phyloP scores from a whole-genome alignment of 2,329 filamentous ascomycete genomes.

The Canariomyces notabilis region DNA sequence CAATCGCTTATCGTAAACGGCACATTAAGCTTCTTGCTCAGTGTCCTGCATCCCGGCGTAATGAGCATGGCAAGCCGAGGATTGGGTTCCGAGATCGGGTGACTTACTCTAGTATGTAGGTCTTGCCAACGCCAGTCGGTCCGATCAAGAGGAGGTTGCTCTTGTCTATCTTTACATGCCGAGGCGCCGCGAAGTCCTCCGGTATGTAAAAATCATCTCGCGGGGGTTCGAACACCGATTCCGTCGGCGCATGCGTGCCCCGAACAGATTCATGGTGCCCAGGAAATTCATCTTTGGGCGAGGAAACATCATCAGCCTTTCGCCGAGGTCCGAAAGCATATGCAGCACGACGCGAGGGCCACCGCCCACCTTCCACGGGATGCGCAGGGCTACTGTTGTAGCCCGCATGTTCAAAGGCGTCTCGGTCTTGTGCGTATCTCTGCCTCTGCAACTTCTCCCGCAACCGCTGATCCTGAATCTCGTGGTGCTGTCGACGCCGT shows the following conservation, averaged over 20 bases:
- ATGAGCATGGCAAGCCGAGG: background rate
- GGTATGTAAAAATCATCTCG: constrained; percentile 43
- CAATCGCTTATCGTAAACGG: constrained; percentile 95
- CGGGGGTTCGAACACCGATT: constrained; percentile 16
- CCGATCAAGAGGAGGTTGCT: constrained; percentile 89
- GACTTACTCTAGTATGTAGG: constrained; percentile 74
- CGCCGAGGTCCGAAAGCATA: constrained; percentile 23
- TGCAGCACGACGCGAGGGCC: constrained; percentile 25
- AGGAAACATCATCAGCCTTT: constrained; percentile 32
- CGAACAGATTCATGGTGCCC: constrained; percentile 46
- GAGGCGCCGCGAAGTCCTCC: constrained; percentile 41
- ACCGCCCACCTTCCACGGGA: constrained; percentile 67
- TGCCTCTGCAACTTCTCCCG: constrained; percentile 66
- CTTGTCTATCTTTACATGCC: constrained; percentile 77
- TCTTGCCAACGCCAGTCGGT: constrained; percentile 93
- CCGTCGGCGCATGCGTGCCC: constrained; percentile 37
- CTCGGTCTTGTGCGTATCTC: constrained; percentile 63
- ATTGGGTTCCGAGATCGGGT: background rate
- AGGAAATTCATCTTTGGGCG: constrained; percentile 48
- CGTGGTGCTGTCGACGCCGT: constrained; percentile 71
- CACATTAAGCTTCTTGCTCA: constrained; percentile 88
- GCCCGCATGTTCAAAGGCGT: constrained; percentile 38
- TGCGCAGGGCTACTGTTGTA: constrained; percentile 50
- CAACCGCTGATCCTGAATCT: constrained; percentile 55
- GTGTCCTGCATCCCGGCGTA: constrained; percentile 54